These are phyloP conservation scores for Thermothelomyces thermophilus DNA, from an alignment of 2,329 filamentous ascomycete species.

Conservation along the genomic window DNA sequence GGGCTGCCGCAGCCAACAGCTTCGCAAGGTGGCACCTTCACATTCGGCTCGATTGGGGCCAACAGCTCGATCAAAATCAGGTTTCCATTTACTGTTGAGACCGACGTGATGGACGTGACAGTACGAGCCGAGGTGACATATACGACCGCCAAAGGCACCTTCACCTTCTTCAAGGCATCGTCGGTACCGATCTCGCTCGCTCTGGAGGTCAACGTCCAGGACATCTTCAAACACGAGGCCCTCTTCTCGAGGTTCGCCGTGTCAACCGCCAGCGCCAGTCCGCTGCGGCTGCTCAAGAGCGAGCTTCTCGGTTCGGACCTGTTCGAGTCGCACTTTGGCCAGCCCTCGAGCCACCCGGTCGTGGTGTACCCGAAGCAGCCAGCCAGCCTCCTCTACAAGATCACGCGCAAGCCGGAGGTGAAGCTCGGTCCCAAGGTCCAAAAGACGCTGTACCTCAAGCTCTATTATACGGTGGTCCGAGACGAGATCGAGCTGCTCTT, in stretches of 20 bases:
- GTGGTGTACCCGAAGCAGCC: constrained; percentile 76
- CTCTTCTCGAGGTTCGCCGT: constrained; percentile 90
- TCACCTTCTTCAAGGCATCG: constrained; percentile 56
- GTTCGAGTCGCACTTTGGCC: constrained; percentile 58
- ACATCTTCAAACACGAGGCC: constrained; percentile 77
- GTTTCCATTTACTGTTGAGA: constrained; percentile 79
- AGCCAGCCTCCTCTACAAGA: constrained; percentile 72
- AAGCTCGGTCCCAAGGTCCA: constrained; percentile 31
- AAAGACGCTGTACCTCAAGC: constrained; percentile 57
- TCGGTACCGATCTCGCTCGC: constrained; percentile 68
- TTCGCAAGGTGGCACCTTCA: constrained; percentile 48
- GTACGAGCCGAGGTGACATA: constrained; percentile 73
- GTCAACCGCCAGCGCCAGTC: constrained; percentile 68
- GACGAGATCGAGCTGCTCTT: constrained; percentile 59
- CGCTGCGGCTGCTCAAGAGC: constrained; percentile 66
- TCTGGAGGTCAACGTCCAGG: constrained; percentile 92
- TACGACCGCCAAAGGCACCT: constrained; percentile 57
- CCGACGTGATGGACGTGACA: constrained; percentile 62
- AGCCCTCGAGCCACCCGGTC: constrained; percentile 45
- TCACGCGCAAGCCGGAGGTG: constrained; percentile 47
- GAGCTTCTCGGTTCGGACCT: constrained; percentile 63
- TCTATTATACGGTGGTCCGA: constrained; percentile 70
- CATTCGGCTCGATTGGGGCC: constrained; percentile 41
- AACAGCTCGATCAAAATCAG: constrained; percentile 49
- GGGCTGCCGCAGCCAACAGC: constrained; percentile 39